A percentile compares a stretch with the other conserved stretches of the same genome.
Evolutionary conservation across 768 basidiomycete genomes (phyloP).

Genomic region (Podaxis sp.): DNA sequence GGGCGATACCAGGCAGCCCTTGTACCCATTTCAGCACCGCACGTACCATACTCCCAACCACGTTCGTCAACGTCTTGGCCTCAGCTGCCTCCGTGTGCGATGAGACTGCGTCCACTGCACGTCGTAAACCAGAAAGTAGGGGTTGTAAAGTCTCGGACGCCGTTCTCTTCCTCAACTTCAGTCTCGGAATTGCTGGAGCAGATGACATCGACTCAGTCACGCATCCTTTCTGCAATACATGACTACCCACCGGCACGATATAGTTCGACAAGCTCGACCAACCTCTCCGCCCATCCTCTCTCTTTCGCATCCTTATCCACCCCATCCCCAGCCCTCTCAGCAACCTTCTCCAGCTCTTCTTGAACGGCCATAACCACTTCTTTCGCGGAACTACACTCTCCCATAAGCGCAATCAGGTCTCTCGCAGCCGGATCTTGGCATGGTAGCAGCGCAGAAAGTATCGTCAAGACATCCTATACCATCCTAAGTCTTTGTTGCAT

Average conservation of each 20-base stretch:
- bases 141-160: constrained; percentile 43
- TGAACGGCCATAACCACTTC: constrained; percentile 48
- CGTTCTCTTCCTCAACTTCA: constrained; percentile 42
- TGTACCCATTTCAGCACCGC: constrained; percentile 31
- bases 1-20: constrained; percentile 16
- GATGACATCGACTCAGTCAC: background rate
- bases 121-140: constrained; percentile 37
- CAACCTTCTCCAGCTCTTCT: constrained; percentile 42
- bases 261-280: constrained; percentile 37
- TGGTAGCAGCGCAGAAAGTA: constrained; percentile 40
- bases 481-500: background rate
- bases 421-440: constrained; percentile 35
- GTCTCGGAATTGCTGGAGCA: constrained; percentile 42
- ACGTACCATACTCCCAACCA: constrained; percentile 28
- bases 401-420: constrained; percentile 41
- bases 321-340: constrained; percentile 21
- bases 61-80: constrained; percentile 32
- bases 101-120: constrained; percentile 28
- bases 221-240: background rate
- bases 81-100: constrained; percentile 27
- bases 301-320: constrained; percentile 26
- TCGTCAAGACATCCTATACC: constrained; percentile 43
- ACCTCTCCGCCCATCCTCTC: constrained; percentile 29
- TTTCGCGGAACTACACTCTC: constrained; percentile 40
- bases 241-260: constrained; percentile 37